phyloP scores from a whole-genome alignment of 495 filamentous ascomycete species.

The Polyplosphaeria fusca region DNA sequence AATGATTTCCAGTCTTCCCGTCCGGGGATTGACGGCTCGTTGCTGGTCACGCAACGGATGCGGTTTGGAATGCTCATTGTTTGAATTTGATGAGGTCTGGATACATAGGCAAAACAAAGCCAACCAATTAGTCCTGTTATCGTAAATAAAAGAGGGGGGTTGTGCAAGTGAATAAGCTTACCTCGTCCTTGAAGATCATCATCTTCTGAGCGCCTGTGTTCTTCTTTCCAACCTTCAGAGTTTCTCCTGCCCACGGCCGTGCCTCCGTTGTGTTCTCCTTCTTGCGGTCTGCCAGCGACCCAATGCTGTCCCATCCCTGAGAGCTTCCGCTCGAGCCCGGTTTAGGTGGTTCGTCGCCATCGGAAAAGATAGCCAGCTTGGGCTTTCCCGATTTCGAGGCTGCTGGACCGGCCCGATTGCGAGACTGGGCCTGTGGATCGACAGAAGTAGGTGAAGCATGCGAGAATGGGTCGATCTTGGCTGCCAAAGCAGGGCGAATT shows the following conservation, averaged over 20 bases:
- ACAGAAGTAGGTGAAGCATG: conserved; percentile 40
- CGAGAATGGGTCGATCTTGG: conserved; percentile 80
- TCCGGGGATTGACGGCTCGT: conserved; percentile 72
- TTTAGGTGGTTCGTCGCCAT: conserved; percentile 54
- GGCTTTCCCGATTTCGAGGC: conserved; percentile 61
- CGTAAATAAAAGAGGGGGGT: conserved; percentile 71
- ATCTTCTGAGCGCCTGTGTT: conserved; percentile 73
- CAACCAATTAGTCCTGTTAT: conserved; percentile 92
- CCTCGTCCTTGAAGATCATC: conserved; percentile 91
- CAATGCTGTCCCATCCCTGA: conserved; percentile 91
- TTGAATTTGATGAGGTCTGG: conserved; percentile 47
- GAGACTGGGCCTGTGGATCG: conserved; percentile 66
- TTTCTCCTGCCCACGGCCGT: conserved; percentile 90
- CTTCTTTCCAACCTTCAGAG: conserved; percentile 79
- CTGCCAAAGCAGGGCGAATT: conserved; percentile 78
- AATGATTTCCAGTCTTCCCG: conserved; percentile 74
- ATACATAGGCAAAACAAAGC: conserved; percentile 61
- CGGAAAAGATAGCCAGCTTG: conserved; percentile 93
- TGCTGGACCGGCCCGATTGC: conserved; percentile 46
- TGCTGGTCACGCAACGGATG: conserved; percentile 55
- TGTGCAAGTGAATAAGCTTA: conserved; percentile 54
- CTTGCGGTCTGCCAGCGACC: conserved; percentile 76
- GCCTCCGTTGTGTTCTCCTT: conserved; percentile 90
- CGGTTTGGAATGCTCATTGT: conserved; percentile 43
- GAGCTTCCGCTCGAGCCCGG: conserved; percentile 39